A percentile compares a stretch with the other conserved stretches of the same genome.
Conservation (phyloP, 164 flowering plant genomes). For the Dillenia turbinata region DNA sequence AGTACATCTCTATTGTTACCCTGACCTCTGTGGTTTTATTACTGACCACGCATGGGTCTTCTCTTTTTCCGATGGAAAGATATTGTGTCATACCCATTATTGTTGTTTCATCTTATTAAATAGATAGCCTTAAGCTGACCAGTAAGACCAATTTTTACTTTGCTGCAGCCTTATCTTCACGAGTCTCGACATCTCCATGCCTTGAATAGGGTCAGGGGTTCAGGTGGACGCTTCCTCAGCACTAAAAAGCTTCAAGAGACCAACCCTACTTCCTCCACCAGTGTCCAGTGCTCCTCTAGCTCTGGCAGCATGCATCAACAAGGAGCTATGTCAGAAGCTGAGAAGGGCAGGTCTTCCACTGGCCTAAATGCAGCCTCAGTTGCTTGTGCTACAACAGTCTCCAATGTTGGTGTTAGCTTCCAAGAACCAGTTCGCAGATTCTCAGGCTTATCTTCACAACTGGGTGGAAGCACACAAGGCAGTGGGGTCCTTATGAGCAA, state of each 20-base stretch:
- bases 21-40: too few species aligned
- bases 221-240: constrained; percentile 87
- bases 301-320: constrained; percentile 14
- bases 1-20: too few species aligned
- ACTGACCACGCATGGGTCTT: too few species aligned
- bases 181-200: constrained; percentile 93
- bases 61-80: too few species aligned
- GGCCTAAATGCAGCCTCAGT: constrained; percentile 20
- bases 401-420: constrained; percentile 20
- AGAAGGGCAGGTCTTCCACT: constrained; percentile 20
- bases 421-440: constrained; percentile 31
- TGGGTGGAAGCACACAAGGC: constrained; percentile 29
- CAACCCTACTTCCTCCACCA: constrained; percentile 6
- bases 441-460: constrained; percentile 27
- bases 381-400: constrained; percentile 23
- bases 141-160: not conserved
- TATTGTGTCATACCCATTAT: too few species aligned
- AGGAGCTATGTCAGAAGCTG: constrained; percentile 17
- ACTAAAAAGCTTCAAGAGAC: constrained; percentile 41
- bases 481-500: constrained; percentile 25
- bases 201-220: constrained; percentile 68
- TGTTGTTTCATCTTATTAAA: too few species aligned
- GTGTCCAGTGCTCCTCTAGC: constrained; percentile 9
- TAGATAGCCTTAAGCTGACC: too few species aligned
- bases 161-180: constrained; percentile 72